Evolutionary conservation across 2,329 filamentous ascomycete genomes (phyloP).

Genomic region (Fusarium sp.): DNA sequence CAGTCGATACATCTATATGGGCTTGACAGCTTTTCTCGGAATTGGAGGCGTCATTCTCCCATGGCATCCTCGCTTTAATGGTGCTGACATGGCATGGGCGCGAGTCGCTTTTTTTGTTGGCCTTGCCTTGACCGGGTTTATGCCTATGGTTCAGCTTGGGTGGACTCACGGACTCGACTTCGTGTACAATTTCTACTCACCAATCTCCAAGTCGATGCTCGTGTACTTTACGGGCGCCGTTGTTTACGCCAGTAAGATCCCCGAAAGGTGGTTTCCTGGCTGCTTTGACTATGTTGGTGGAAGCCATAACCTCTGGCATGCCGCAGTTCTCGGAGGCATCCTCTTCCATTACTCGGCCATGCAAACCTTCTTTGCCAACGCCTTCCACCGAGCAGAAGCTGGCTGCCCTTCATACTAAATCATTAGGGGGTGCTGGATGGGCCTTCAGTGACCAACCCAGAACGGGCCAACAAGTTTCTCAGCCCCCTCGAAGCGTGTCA

Average conservation of each 20-base stretch:
- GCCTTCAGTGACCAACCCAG: background rate
- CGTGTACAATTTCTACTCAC: conserved; percentile 91
- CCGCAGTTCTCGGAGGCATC: conserved; percentile 93
- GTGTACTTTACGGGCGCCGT: conserved; percentile 88
- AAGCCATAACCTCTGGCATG: conserved; percentile 97
- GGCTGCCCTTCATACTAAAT: conserved; percentile 65
- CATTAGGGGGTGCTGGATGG: background rate
- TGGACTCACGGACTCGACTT: conserved; percentile 80
- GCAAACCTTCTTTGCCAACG: conserved; percentile 89
- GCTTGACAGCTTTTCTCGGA: conserved; percentile 81
- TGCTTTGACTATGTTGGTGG: conserved; percentile 95
- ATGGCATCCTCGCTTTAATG: conserved; percentile 96
- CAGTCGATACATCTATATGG: conserved; percentile 87
- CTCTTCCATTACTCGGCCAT: conserved; percentile 97
- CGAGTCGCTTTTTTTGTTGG: conserved; percentile 92
- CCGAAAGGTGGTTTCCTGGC: conserved; percentile 92
- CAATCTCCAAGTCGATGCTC: conserved; percentile 81
- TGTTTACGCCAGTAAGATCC: conserved; percentile 91
- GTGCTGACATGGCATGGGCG: conserved; percentile 89
- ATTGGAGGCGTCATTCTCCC: conserved; percentile 89
- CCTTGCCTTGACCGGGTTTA: conserved; percentile 86
- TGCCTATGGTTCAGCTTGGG: conserved; percentile 86
- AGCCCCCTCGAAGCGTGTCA: background rate
- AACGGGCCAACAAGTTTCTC: background rate
- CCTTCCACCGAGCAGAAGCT: conserved; percentile 73